Evolutionary conservation across 2,329 filamentous ascomycete species (phyloP).

Genomic region (Lasiodiplodia citricola): DNA sequence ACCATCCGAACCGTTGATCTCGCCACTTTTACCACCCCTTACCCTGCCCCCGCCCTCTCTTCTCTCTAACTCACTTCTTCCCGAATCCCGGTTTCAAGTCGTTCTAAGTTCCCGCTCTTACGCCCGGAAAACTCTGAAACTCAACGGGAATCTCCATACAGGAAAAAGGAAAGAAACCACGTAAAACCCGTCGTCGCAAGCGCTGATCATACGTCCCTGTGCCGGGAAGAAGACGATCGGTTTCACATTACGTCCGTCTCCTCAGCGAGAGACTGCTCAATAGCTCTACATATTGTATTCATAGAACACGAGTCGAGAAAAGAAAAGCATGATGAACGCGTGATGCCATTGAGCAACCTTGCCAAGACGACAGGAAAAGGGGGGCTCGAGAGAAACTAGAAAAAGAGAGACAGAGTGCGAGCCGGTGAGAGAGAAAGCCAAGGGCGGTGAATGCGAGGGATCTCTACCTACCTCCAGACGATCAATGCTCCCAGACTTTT

Average conservation of each 20-base stretch:
- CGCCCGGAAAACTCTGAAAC: neutral
- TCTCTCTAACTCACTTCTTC: neutral
- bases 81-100: neutral
- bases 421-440: neutral
- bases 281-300: too few relatives aligned
- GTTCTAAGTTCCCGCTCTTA: neutral
- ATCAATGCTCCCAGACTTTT: neutral
- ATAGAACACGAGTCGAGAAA: too few relatives aligned
- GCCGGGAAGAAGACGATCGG: too few relatives aligned
- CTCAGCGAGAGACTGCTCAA: too few relatives aligned
- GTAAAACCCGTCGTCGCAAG: neutral
- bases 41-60: too few relatives aligned
- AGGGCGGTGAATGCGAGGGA: neutral
- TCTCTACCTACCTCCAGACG: neutral
- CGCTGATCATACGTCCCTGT: neutral
- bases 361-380: neutral
- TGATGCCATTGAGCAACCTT: neutral
- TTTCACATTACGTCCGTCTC: too few relatives aligned
- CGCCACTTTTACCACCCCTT: neutral
- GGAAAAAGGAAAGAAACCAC: too few relatives aligned
- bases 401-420: neutral
- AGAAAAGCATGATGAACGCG: neutral
- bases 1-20: neutral
- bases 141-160: neutral
- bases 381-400: neutral